Percentiles rank a stretch among this genome's conserved stretches.
phyloP scores from a whole-genome alignment of 768 basidiomycete species.

The Collybia sordida region DNA sequence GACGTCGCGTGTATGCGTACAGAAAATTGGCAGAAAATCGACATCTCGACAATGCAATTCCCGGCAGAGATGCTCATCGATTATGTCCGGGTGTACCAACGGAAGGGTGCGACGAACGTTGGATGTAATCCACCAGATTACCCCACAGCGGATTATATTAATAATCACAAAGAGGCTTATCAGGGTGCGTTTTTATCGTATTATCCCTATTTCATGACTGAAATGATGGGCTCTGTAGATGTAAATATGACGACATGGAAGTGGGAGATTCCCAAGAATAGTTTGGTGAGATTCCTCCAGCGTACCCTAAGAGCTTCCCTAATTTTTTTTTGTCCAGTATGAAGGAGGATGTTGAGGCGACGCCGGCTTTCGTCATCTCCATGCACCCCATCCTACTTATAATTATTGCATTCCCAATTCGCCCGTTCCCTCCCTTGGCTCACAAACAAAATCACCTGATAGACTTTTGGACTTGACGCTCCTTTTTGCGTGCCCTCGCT shows the following conservation, averaged over 20 bases:
- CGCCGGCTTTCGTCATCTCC: too few species aligned
- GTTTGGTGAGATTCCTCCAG: constrained; percentile 12
- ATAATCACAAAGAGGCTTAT: constrained; percentile 55
- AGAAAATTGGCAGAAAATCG: constrained; percentile 68
- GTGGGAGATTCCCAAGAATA: constrained; percentile 41
- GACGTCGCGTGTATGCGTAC: constrained; percentile 4
- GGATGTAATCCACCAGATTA: constrained; percentile 66
- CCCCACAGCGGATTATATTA: constrained; percentile 68
- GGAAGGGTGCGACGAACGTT: constrained; percentile 51
- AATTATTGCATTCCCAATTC: too few species aligned
- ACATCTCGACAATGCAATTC: constrained; percentile 58
- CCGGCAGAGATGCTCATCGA: constrained; percentile 72
- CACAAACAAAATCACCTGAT: too few species aligned
- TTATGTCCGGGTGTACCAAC: constrained; percentile 82
- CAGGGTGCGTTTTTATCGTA: constrained; percentile 40
- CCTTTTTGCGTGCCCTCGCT: too few species aligned
- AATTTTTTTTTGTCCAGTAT: too few species aligned
- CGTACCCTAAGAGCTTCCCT: too few species aligned
- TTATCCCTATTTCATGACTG: neutral
- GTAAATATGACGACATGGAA: constrained; percentile 43
- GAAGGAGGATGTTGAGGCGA: too few species aligned
- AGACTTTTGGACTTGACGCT: too few species aligned
- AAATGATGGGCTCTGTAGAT: constrained; percentile 24
- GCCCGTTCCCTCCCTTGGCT: too few species aligned
- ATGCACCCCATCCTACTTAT: too few species aligned